A percentile compares a stretch with the other conserved stretches of the same genome.
phyloP scores from a whole-genome alignment of 2,329 filamentous ascomycete species.

The Penicillium fuscoglaucum region DNA sequence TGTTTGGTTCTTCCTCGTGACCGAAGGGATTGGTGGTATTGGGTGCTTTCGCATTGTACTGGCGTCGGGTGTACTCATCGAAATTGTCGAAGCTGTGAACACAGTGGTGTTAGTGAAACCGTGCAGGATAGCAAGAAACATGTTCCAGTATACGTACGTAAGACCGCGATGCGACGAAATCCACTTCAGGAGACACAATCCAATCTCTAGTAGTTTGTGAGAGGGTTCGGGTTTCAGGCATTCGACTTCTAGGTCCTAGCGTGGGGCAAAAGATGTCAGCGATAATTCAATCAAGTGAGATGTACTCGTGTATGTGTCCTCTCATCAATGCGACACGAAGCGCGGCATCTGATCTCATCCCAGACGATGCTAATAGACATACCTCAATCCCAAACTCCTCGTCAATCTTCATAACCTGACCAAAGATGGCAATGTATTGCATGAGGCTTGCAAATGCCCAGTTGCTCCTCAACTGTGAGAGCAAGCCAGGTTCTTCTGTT shows the following conservation, averaged over 20 bases:
- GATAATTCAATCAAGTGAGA: neutral
- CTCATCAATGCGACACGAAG: conserved; percentile 14
- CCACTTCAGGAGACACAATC: conserved; percentile 83
- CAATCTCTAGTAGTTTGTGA: conserved; percentile 73
- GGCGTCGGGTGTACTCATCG: conserved; percentile 87
- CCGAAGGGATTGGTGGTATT: conserved; percentile 78
- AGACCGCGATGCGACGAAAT: conserved; percentile 91
- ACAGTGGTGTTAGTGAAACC: conserved; percentile 9
- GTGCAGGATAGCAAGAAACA: neutral
- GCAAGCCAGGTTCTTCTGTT: conserved; percentile 44
- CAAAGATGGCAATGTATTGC: conserved; percentile 92
- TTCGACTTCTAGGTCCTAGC: conserved; percentile 81
- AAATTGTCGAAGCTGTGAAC: conserved; percentile 73
- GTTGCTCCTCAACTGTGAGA: conserved; percentile 76
- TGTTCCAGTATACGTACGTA: conserved; percentile 62
- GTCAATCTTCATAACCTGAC: conserved; percentile 83
- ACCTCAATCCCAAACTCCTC: conserved; percentile 90
- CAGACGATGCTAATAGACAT: conserved; percentile 33
- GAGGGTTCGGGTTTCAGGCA: conserved; percentile 76
- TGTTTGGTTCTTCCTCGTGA: conserved; percentile 67
- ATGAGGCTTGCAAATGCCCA: conserved; percentile 95
- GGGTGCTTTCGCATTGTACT: conserved; percentile 80
- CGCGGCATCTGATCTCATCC: conserved; percentile 7
- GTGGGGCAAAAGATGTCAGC: conserved; percentile 5
- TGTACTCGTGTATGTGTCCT: neutral